Evolutionary conservation across 2,329 filamentous ascomycete genomes (phyloP), one percentile per base, ranked within the genome.

Genomic region (Teratosphaeria nubilosa): DNA sequence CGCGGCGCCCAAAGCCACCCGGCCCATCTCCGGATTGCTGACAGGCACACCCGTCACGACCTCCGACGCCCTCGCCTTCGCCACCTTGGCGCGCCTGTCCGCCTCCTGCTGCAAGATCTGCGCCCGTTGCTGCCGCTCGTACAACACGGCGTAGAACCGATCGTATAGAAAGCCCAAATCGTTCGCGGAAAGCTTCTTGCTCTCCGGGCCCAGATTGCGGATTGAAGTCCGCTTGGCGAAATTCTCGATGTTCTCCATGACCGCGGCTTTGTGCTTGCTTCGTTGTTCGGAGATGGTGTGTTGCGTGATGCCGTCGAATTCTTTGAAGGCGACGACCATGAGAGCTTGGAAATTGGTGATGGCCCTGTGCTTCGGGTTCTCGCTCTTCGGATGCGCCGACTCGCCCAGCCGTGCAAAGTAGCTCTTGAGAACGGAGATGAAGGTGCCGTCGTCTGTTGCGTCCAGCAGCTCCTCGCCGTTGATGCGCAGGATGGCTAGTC

Each of bases 321-420:
- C 94, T 66, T 96, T 97, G 76, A 99, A 99, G 0, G 94, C 94
- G 22, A 97, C 94, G 2, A 99, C 94, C 91, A 99, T 97, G 58
- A 99, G 82, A 73, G 97, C 94, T 69, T 99, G 94, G 71, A 99
- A 99, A 53, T 90, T 84, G 5, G 95, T 99, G 56, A 99, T 94
- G 0, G 91, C 90, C 56, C 92, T 84, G 56, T 97, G 78, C 75
- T 97, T 99, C 2, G 91, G 86, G 63, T 97, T 99, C 70, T 96
- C 91, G 0, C 91, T 96, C 69, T 88, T 91, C 1, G 94, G 94
- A 69, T 99, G 92, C 2, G 94, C 94, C 3, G 91, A 96, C 74
- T 97, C 92, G 70, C 97, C 92, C 9, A 99, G 79, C 45, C 90
- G 85, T 7, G 90, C 85, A 72, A 99, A 99, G 74, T 99, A 99